Conservation (phyloP, 441 rosid genomes). For the Pelargonium myrrhifolium region DNA sequence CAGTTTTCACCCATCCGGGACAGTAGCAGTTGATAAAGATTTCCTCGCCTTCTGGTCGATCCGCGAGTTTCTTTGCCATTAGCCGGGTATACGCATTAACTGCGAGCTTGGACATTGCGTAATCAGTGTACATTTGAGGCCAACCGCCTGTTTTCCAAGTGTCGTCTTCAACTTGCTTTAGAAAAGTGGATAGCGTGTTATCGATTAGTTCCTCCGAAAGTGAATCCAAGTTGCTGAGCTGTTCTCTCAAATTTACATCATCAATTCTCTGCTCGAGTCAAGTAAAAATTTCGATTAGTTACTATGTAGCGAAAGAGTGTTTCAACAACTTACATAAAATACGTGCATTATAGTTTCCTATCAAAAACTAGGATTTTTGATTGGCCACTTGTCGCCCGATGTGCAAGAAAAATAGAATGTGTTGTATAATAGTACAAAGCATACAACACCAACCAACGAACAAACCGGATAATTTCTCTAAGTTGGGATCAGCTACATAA, state of each 20-base stretch:
- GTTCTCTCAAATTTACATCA: slow-evolving; percentile 49
- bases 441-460: too few species aligned
- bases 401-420: too few species aligned
- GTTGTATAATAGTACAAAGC: too few species aligned
- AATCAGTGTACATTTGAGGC: slow-evolving; percentile 76
- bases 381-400: too few species aligned
- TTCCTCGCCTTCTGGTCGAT: slow-evolving; percentile 56
- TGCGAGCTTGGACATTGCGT: slow-evolving; percentile 81
- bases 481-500: too few species aligned
- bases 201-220: slow-evolving; percentile 68
- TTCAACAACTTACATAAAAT: not conserved
- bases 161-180: slow-evolving; percentile 59
- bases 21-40: slow-evolving; percentile 75
- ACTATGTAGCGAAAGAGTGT: not conserved
- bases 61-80: slow-evolving; percentile 43
- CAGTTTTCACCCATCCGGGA: slow-evolving; percentile 96
- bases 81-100: slow-evolving; percentile 69
- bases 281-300: slow-evolving; percentile 12
- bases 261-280: slow-evolving; percentile 47
- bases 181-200: slow-evolving; percentile 42
- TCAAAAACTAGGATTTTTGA: too few species aligned
- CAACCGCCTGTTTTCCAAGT: slow-evolving; percentile 81
- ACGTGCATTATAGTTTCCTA: too few species aligned
- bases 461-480: too few species aligned
- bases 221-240: slow-evolving; percentile 41